phyloP scores from a whole-genome alignment of 2,329 filamentous ascomycete genomes.

The Colletotrichum orbiculare region DNA sequence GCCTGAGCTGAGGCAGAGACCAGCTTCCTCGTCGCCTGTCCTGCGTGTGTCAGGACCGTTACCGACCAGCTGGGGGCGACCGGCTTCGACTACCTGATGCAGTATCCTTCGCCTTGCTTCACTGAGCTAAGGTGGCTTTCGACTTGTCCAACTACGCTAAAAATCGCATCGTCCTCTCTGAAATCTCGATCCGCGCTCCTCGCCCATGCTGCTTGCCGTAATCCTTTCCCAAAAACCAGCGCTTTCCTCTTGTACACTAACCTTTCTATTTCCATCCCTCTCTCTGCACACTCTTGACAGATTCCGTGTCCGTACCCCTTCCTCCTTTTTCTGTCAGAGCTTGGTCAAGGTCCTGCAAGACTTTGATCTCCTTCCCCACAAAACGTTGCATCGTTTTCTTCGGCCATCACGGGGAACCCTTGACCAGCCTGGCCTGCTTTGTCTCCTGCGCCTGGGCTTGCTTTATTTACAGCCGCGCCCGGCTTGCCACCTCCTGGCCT shows the following conservation, averaged over 20 bases:
- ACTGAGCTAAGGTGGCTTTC: constrained; percentile 11
- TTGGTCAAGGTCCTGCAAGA: constrained; percentile 4
- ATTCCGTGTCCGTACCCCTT: not conserved
- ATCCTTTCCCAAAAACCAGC: constrained; percentile 23
- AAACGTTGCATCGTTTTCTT: constrained; percentile 33
- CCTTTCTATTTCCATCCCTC: not conserved
- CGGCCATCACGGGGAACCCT: constrained; percentile 33
- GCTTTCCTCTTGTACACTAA: constrained; percentile 5
- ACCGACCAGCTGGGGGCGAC: not conserved
- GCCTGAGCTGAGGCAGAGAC: not conserved
- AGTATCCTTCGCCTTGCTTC: constrained; percentile 24
- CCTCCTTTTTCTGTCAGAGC: not conserved
- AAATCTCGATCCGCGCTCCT: constrained; percentile 35
- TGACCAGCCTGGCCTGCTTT: constrained; percentile 8
- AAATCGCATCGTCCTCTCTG: constrained; percentile 27
- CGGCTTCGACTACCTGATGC: constrained; percentile 30
- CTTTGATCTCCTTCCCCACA: constrained; percentile 31
- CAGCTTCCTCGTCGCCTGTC: not conserved
- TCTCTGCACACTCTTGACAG: not conserved
- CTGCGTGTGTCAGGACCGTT: no score
- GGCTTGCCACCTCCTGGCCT: constrained; percentile 5
- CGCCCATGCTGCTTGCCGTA: constrained; percentile 32
- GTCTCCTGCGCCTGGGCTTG: constrained; percentile 8
- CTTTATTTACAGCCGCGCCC: constrained; percentile 27
- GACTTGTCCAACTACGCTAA: constrained; percentile 33